Evolutionary conservation across 1,284 basidiomycete genomes (phyloP).

Genomic region (Cutaneotrichosporon sp.): DNA sequence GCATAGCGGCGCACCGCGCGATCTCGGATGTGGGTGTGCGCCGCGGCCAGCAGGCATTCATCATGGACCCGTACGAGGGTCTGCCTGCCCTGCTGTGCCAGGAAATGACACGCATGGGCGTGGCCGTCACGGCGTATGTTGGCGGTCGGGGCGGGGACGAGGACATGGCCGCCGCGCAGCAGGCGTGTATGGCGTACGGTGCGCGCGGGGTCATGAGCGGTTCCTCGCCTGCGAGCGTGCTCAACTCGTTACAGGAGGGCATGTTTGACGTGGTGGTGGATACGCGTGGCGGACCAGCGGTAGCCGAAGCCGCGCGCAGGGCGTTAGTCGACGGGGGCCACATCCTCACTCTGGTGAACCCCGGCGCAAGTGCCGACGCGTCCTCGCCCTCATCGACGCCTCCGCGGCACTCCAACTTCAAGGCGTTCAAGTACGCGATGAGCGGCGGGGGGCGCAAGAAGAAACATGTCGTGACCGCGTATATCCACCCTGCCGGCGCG

Average conservation of each 20-base stretch:
- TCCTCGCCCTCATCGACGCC: background rate
- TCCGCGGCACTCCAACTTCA: background rate
- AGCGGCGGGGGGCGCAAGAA: background rate
- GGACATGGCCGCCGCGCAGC: slow-evolving; percentile 18
- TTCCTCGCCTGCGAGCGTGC: slow-evolving; percentile 30
- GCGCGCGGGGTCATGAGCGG: slow-evolving; percentile 43
- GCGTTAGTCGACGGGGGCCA: slow-evolving; percentile 53
- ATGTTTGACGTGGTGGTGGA: slow-evolving; percentile 72
- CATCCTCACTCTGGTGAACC: slow-evolving; percentile 4
- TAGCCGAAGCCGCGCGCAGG: slow-evolving; percentile 65
- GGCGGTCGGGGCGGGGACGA: slow-evolving; percentile 34
- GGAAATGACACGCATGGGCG: slow-evolving; percentile 54
- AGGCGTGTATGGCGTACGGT: slow-evolving; percentile 35
- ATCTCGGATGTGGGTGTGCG: slow-evolving; percentile 53
- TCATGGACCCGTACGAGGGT: slow-evolving; percentile 70
- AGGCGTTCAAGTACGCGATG: background rate
- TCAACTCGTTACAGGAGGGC: slow-evolving; percentile 38
- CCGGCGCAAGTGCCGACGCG: background rate
- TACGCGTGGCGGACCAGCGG: slow-evolving; percentile 66
- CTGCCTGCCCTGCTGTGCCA: slow-evolving; percentile 68
- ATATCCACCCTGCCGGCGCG: slow-evolving; percentile 33
- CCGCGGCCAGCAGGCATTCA: slow-evolving; percentile 54
- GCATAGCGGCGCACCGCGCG: slow-evolving; percentile 69
- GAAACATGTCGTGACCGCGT: slow-evolving; percentile 11
- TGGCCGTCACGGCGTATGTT: slow-evolving; percentile 42